Percentiles rank a stretch among this genome's conserved stretches.
Evolutionary conservation across 768 basidiomycete species (phyloP).

Genomic region (Inosperma sp.): DNA sequence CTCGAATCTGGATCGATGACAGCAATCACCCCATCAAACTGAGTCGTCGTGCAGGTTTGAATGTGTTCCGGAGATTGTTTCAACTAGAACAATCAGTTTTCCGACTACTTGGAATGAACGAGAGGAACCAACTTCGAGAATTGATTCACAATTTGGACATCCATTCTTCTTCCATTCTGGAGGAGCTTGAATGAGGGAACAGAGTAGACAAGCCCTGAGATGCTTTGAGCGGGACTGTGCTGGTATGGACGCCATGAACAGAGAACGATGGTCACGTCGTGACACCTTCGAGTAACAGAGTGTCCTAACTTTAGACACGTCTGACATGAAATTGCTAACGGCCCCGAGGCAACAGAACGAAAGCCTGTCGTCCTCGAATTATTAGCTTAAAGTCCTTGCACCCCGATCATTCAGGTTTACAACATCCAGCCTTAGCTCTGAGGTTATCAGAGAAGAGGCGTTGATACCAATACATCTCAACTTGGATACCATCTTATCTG

Average conservation of each 20-base stretch:
- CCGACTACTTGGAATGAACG: background rate
- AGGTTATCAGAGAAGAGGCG: no score
- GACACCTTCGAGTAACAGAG: background rate
- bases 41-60: conserved; percentile 79
- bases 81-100: conserved; percentile 51
- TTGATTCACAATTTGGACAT: conserved; percentile 96
- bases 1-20: conserved; percentile 80
- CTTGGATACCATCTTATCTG: background rate
- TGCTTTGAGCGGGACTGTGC: conserved; percentile 61
- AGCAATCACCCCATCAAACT: conserved; percentile 90
- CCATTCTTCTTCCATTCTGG: conserved; percentile 80
- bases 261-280: conserved; percentile 1
- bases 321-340: no score
- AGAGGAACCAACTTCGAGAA: conserved; percentile 68
- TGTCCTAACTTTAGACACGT: no score
- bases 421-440: background rate
- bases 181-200: conserved; percentile 83
- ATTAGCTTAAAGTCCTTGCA: no score
- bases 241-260: conserved; percentile 43
- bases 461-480: background rate
- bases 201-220: conserved; percentile 88
- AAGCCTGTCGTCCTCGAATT: no score
- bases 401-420: no score
- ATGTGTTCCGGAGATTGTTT: conserved; percentile 83
- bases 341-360: no score